These are phyloP conservation scores for Rhizopus microsporus DNA, from an alignment of 371 early-diverging fungal species.

Conservation along the genomic window DNA sequence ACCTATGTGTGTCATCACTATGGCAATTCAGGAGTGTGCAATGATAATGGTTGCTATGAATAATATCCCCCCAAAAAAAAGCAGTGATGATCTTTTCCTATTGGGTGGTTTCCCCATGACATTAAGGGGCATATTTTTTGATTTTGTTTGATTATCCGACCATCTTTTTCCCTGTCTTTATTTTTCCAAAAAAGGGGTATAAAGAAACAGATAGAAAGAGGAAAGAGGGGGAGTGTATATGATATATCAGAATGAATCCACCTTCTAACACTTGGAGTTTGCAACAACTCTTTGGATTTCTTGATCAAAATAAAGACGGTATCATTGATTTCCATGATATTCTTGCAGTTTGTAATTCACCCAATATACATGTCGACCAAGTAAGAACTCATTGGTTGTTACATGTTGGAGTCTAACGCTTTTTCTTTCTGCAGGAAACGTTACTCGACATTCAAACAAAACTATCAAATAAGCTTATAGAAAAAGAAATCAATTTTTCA, in stretches of 20 bases:
- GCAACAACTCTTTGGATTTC: conserved; percentile 53
- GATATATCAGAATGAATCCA: conserved; percentile 14
- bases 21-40: too few relatives aligned
- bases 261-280: conserved; percentile 40
- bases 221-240: conserved; percentile 1
- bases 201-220: not conserved
- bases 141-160: too few relatives aligned
- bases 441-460: not conserved
- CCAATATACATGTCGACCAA: conserved; percentile 40
- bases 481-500: conserved; percentile 25
- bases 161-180: not conserved
- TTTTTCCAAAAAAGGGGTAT: not conserved
- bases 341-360: conserved; percentile 42
- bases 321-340: conserved; percentile 58
- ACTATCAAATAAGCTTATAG: not conserved
- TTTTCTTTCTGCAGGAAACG: conserved; percentile 1
- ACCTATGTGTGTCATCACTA: too few relatives aligned
- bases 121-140: too few relatives aligned
- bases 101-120: too few relatives aligned
- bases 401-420: not conserved
- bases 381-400: conserved; percentile 17
- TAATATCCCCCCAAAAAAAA: too few relatives aligned
- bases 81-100: too few relatives aligned
- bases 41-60: too few relatives aligned
- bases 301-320: conserved; percentile 64